Conservation (phyloP, 1,284 basidiomycete genomes). For the Phaffia rhodozyma region DNA sequence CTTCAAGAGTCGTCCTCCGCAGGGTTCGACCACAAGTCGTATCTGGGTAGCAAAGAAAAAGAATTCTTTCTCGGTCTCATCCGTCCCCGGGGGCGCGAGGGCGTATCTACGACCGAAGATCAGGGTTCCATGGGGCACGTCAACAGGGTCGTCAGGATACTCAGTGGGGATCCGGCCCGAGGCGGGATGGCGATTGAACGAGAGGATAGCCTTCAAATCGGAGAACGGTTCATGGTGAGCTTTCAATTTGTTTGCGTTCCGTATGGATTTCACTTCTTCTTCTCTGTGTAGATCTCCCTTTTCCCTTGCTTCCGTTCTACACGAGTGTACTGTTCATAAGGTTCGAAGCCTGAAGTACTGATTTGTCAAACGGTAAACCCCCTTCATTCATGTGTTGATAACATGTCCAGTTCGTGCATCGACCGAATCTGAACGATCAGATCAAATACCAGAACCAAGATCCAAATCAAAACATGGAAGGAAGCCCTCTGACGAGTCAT, state of each 20-base stretch:
- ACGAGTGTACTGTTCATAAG: too few relatives aligned
- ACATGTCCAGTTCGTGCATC: slow-evolving; percentile 7
- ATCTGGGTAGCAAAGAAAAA: slow-evolving; percentile 47
- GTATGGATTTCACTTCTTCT: not conserved
- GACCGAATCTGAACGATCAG: not conserved
- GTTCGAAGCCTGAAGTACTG: too few relatives aligned
- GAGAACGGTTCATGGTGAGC: slow-evolving; percentile 51
- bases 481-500: not conserved
- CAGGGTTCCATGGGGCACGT: slow-evolving; percentile 16
- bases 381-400: too few relatives aligned
- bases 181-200: slow-evolving; percentile 61
- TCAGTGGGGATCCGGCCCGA: slow-evolving; percentile 64
- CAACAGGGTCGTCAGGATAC: slow-evolving; percentile 39
- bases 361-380: too few relatives aligned
- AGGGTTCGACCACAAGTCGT: slow-evolving; percentile 16
- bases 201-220: slow-evolving; percentile 46
- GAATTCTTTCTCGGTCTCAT: slow-evolving; percentile 49
- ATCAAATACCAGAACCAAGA: too few relatives aligned
- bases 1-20: slow-evolving; percentile 36
- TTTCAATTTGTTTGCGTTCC: not conserved
- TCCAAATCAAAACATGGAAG: too few relatives aligned
- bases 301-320: not conserved
- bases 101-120: slow-evolving; percentile 10
- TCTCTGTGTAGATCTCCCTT: not conserved
- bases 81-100: slow-evolving; percentile 18